Evolutionary conservation across 352 stramenopile species (phyloP).

Genomic region (Pythium aristosporum): DNA sequence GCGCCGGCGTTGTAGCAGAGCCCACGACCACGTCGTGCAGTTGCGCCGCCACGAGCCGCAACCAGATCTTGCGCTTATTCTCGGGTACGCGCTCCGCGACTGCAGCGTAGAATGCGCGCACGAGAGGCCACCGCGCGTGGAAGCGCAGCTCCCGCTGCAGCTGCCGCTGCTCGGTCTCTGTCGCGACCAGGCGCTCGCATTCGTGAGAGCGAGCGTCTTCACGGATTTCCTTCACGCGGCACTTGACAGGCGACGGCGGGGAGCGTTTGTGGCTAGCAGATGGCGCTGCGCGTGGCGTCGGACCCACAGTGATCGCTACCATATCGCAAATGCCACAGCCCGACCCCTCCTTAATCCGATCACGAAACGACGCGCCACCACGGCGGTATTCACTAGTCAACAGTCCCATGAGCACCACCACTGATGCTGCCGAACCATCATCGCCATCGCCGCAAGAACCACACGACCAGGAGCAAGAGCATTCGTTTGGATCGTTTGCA

Average conservation of each 20-base stretch:
- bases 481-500: conserved; percentile 21
- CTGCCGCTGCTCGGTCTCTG: conserved; percentile 31
- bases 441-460: background rate
- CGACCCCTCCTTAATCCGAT: conserved; percentile 20
- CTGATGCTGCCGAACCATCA: background rate
- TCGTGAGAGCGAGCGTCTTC: conserved; percentile 31
- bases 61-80: conserved; percentile 21
- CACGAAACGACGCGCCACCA: conserved; percentile 16
- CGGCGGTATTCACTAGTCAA: background rate
- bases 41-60: conserved; percentile 15
- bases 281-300: background rate
- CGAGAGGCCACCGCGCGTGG: conserved; percentile 41
- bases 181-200: conserved; percentile 24
- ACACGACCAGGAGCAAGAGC: background rate
- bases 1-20: conserved; percentile 22
- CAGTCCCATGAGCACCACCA: background rate
- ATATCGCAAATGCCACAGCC: background rate
- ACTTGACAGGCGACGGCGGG: conserved; percentile 8
- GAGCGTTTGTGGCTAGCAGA: background rate
- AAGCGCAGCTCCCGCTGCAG: conserved; percentile 37
- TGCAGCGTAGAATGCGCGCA: conserved; percentile 50
- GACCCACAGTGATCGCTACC: conserved; percentile 1
- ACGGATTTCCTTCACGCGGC: conserved; percentile 40
- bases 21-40: conserved; percentile 24
- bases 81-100: conserved; percentile 28